Conservation (phyloP, 768 basidiomycete species). For the Floccularia luteovirens region DNA sequence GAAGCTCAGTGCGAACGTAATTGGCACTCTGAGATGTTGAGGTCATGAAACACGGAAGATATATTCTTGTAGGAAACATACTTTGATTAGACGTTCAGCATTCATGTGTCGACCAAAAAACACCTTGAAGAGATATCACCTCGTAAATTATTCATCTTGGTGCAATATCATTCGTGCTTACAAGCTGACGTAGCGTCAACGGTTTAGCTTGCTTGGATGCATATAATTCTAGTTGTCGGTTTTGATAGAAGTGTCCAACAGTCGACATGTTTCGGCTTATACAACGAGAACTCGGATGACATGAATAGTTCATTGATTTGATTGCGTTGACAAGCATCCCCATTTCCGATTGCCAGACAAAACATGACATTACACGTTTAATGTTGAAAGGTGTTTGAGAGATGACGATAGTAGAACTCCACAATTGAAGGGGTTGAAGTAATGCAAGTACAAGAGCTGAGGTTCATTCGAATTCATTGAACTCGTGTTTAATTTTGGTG, state of each 20-base stretch:
- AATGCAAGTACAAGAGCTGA: no score
- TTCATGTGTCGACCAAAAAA: slow-evolving; percentile 85
- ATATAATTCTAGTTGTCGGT: slow-evolving; percentile 74
- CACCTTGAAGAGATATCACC: slow-evolving; percentile 36
- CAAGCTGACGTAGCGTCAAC: slow-evolving; percentile 74
- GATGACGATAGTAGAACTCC: no score
- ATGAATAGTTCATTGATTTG: neutral
- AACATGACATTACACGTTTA: neutral
- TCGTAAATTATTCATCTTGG: neutral
- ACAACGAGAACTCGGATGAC: neutral
- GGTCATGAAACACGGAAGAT: neutral
- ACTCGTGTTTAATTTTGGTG: no score
- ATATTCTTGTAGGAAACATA: slow-evolving; percentile 13
- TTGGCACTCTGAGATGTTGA: slow-evolving; percentile 64
- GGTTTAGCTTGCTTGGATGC: slow-evolving; percentile 66
- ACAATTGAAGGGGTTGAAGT: no score
- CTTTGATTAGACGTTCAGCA: slow-evolving; percentile 72
- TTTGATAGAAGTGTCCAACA: slow-evolving; percentile 70
- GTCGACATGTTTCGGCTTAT: neutral
- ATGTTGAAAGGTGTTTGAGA: no score
- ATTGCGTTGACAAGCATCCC: no score
- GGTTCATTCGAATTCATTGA: no score
- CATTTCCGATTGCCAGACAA: no score
- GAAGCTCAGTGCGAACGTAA: slow-evolving; percentile 85
- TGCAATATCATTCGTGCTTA: slow-evolving; percentile 20